Evolutionary conservation across 140 eudicot species (phyloP), one percentile per base, ranked within the genome.

Genomic region (Flaveria floridana): DNA sequence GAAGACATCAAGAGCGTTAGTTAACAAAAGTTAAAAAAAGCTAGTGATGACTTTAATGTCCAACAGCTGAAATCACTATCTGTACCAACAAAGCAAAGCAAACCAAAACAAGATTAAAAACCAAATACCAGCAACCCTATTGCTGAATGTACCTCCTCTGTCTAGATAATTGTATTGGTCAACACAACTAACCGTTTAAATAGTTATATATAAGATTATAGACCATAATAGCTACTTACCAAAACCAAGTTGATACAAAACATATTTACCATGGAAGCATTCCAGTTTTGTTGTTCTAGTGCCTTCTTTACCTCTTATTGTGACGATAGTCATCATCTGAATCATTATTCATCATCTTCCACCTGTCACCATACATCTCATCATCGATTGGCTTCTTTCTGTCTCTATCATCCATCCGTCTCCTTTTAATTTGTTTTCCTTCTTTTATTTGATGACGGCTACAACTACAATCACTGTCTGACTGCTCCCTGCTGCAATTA

Each of bases 31-130:
- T 71, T 76, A 70, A 77, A 65, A 64, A 83, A 79, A 76, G 85
- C 75, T 78, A 82, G 80, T 82, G 84, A 82, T 62, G 85, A 76
- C 70, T 75, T 75, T 78, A 80, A 68, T 75, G 80, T 83, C 83
- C 86, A 80, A 85, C 83, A 79, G 86, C 87, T 81, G 78, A 78
- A 81, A 85, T 78, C 78, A 81, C 73, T 82, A 80, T 88, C 94
- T 88, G 94, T 86, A 71, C 78, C 82, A 80, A 64, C 83, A 82
- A 85, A 85, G 34, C 56, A 67, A 42, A 67, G 72, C 72, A 65
- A 76, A 76, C 65, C 89, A 84, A 88, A 82, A 77, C 83, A 79
- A 80, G 71, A 72, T 82, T 72, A 82, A 39, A 84, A 77, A 64
- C 83, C 82, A 84, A 87, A 82, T 57, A 74, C 77, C 77, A 82